Base-by-base conservation (phyloP, 805 yeast species). In the Monosporozyma siamensis region DNA sequence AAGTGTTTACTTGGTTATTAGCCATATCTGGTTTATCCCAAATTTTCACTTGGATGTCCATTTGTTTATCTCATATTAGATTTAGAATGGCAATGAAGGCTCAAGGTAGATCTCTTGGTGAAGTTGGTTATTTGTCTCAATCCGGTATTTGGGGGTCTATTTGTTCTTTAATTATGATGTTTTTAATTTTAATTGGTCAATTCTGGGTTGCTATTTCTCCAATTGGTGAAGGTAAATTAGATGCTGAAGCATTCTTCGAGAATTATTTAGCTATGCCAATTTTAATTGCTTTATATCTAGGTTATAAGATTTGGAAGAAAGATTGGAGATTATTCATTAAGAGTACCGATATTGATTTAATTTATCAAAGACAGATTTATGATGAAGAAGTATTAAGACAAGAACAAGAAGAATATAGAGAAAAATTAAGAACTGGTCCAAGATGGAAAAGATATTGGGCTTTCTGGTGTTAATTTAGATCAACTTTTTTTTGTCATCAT, bases 171-270 rank as follows among this genome's bases (percentile, higher is more conserved):
- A 40, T 66, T 10, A 60, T 80, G 48, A 73, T 77, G 56, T 41
- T 65, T 9, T 64, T 78, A 44, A 70, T 78, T 24, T 52, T 78
- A 21, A 60, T 72, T 40, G 81, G 78, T 3, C 83, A 78, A 55
- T 77, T 79, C 58, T 79, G 82, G 80, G 72, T 78, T 39, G 80
- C 83, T 7, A 59, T 78, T 40, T 77, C 68, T 55, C 83, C 86
- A 39, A 60, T 80, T 40, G 63, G 61, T 22, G 51, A 44, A 30
- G 40, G 31, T 12, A 50, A 48, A 18, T 53, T 67, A 31, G 58
- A 61, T 38, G 81, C 77, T 6, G 54, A 58, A 34, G 54, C 47
- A 18, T 72, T 73, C 56, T 70, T 75, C 52, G 64, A 65, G 48
- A 63, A 67, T 31, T 71, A 69, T 50, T 54, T 75, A 43, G 75